Percentiles rank a stretch among this genome's conserved stretches.
Conservation (phyloP, 1,139 yeast species). For the Nakaseomyces kungkrabaensis region DNA sequence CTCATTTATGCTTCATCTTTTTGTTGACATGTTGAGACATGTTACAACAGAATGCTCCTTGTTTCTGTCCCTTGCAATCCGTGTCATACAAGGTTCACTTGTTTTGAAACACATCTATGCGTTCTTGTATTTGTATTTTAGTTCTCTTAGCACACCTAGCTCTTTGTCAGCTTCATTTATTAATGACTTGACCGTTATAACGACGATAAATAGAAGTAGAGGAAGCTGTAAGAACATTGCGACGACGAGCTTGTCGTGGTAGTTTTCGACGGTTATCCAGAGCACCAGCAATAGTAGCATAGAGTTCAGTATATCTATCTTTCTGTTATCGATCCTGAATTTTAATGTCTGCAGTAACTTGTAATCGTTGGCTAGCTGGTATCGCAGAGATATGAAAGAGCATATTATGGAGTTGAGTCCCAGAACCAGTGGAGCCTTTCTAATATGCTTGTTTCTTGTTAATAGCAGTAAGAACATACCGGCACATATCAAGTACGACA, state of each 20-base stretch:
- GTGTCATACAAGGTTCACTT: no score
- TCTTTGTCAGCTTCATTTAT: conserved; percentile 17
- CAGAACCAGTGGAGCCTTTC: conserved; percentile 7
- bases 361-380: conserved; percentile 18
- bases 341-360: conserved; percentile 10
- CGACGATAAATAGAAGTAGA: conserved; percentile 16
- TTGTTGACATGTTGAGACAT: background rate
- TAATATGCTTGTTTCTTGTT: conserved; percentile 6
- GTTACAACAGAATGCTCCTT: background rate
- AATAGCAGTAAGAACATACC: conserved; percentile 18
- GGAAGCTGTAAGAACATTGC: conserved; percentile 20
- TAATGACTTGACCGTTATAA: conserved; percentile 18
- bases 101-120: conserved; percentile 10
- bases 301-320: conserved; percentile 16
- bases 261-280: conserved; percentile 17
- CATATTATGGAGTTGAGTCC: conserved; percentile 22
- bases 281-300: conserved; percentile 15
- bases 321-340: conserved; percentile 13
- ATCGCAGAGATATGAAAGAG: conserved; percentile 22
- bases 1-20: no score
- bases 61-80: no score
- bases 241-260: conserved; percentile 5
- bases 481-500: conserved; percentile 17
- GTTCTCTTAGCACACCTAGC: conserved; percentile 14
- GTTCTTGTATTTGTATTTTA: conserved; percentile 26